Evolutionary conservation across 2,329 filamentous ascomycete genomes (phyloP).

Genomic region (Diaporthe aspalathi): DNA sequence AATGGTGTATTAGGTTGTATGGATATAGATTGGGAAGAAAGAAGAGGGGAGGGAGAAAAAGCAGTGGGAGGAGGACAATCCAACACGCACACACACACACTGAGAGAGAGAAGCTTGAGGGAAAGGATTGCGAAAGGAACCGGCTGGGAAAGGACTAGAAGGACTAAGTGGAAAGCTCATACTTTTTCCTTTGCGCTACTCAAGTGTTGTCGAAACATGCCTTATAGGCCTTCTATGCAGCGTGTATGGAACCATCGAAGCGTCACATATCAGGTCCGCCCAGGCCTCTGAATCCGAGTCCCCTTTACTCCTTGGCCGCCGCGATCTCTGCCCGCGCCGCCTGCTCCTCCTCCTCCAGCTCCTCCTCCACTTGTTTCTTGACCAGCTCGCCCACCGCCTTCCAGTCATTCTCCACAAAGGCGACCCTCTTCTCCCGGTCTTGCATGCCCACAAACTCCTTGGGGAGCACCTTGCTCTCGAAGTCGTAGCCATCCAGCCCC

Average conservation of each 20-base stretch:
- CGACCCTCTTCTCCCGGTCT: constrained; percentile 79
- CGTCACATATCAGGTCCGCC: background rate
- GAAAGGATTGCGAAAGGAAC: too few species aligned
- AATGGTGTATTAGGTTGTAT: too few species aligned
- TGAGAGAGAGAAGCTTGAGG: too few species aligned
- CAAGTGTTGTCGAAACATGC: background rate
- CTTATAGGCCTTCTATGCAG: background rate
- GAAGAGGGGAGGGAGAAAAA: too few species aligned
- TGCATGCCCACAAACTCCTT: constrained; percentile 84
- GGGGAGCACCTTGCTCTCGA: constrained; percentile 80
- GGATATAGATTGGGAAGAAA: too few species aligned
- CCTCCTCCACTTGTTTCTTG: constrained; percentile 76
- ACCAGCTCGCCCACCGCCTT: constrained; percentile 81
- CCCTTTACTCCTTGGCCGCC: constrained; percentile 30
- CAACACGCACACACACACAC: too few species aligned
- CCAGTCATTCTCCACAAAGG: constrained; percentile 77
- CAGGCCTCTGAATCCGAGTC: background rate
- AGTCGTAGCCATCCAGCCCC: constrained; percentile 78
- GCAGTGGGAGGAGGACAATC: too few species aligned
- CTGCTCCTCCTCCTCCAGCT: constrained; percentile 56
- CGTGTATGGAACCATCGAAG: background rate
- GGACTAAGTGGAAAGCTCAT: background rate
- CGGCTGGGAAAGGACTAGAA: too few species aligned
- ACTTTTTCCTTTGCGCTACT: background rate
- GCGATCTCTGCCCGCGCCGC: constrained; percentile 33